Base-by-base conservation (phyloP, 371 early-diverging fungal species). In the Saksenaea oblongispora region DNA sequence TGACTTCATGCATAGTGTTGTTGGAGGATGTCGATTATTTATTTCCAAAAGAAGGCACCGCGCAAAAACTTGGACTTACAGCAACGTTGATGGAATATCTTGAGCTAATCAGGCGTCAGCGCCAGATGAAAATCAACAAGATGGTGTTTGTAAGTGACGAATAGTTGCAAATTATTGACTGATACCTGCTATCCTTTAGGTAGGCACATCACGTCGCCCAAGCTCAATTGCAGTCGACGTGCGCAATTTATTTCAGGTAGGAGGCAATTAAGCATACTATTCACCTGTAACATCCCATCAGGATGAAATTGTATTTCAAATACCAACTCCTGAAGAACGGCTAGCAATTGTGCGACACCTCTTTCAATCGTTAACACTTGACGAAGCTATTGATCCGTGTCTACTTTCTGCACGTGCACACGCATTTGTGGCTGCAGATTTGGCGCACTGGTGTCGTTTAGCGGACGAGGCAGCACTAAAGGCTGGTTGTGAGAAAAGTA, bases 21-120 rank as follows among this genome's bases (percentile, higher is more conserved):
- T 61, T 88, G 15, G 86, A 88, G 36, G 85, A 86, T 60, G 66
- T 88, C 1, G 88, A 88, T 54, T 55, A 82, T 5, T 58, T 85
- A 14, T 87, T 83, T 56, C 82, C 86, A 22, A 62, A 67, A 28
- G 69, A 78, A n/a, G 71, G 72, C 13, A 65, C 70, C 34, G 63
- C 67, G 14, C 75, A 76, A 5, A 70, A 76, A 42, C 65, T 67
- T 13, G 67, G 71, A 22, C 67, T 79, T 65, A 58, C 74, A 64
- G 24, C 65, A 47, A 51, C 65, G 51, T 15, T 69, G 56, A 22
- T 37, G 24, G 26, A 64, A 62, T 34, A 58, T 11, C 22, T 61
- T 61, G 42, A 60, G 59, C 9, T 17, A 14, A 34, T 31, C 14
- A 31, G 31, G 7, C 7, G 31, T 31, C 14, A 54, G 5, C 28